Base-by-base conservation (phyloP, 345 rosid genomes). In the Clarkia xantiana region DNA sequence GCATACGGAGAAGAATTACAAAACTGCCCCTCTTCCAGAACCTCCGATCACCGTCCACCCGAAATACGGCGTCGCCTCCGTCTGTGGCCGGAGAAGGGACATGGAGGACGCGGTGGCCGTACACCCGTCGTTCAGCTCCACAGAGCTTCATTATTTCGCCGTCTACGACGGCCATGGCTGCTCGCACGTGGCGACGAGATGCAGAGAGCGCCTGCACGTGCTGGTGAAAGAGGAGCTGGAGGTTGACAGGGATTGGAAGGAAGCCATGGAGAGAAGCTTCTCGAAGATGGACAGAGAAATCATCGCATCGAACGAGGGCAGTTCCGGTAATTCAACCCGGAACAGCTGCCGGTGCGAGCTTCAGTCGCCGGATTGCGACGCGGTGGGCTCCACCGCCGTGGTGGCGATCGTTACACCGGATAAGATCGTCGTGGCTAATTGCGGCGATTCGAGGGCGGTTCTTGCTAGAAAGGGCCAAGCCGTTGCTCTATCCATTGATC, bases 381-480 rank as follows among this genome's bases (percentile, higher is more conserved):
- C 76, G 11, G 95, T 80, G 1, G 99, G 96, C 47, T 87, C 99
- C 4, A 93, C 96, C 1, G 94, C 95, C 1, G 88, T 84, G 19
- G 84, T 77, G 34, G 79, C 95, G 0, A 67, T 93, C 40, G 57
- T 93, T 19, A 82, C 84, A 2, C 78, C 70, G 2, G 78, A 76
- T 11, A 77, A 82, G 62, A 77, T 87, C 1, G 12, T 84, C 4
- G 81, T 84, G 10, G 82, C 99, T 3, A 93, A 93, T 44, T 84
- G 96, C 36, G 99, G 99, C 3, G 99, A 91, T 46, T 91, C 99
- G 0, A 74, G 99, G 41, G 96, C 96, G 0, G 88, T 91, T 48
- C 76, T 87, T 13, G 84, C 78, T 18, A 82, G 94, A 2, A 80
- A 78, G 23, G 90, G 90, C 40, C 76, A 62, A 46, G 70, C 95